Evolutionary conservation across 352 stramenopile species (phyloP), one percentile per base, ranked within the genome.

Genomic region (Phytophthora tubulina): DNA sequence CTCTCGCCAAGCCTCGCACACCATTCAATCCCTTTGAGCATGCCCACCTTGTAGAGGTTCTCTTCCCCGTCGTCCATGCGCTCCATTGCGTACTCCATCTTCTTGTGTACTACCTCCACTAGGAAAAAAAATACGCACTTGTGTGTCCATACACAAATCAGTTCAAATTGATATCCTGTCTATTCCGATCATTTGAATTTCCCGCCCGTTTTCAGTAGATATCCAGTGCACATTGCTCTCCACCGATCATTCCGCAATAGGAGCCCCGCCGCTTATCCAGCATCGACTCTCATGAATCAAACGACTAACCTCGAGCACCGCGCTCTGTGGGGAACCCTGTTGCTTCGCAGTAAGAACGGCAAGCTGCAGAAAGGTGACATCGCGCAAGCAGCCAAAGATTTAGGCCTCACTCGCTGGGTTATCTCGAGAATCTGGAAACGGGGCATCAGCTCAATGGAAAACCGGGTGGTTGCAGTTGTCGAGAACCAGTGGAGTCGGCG

Each of bases 301-400:
- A 4, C 10, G 10, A 10, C 39, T 7, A n/a, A 45, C 39, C 4
- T 17, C 39, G 13, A 3, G 39, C 39, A 4, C 13, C 39, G 5
- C 11, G 39, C 39, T 11, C 15, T 7, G 8, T 13, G 10, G 8
- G 39, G 8, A 45, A 11, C 21, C 21, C 21, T 27, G 21, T 27
- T 27, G 21, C 21, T 2, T 27, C 21, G 21, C 21, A 27, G 21
- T 11, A 45, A 45, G 9, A 13, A 45, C 39, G 39, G 39, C 8
- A 45, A 45, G 38, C 53, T 61, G 11, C 21, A 61, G 38, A 21
- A 46, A 14, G 17, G 9, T 30, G 27, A 61, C n/a, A 30, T 41
- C 53, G 21, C 21, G 21, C 21, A 27, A 27, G 21, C 21, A 14
- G 38, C 38, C 6, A 7, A 61, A 9, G 30, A 39, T 27, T 27